These are phyloP conservation scores for Pythium myriotylum DNA, from an alignment of 352 stramenopile genomes.

Conservation along the genomic window DNA sequence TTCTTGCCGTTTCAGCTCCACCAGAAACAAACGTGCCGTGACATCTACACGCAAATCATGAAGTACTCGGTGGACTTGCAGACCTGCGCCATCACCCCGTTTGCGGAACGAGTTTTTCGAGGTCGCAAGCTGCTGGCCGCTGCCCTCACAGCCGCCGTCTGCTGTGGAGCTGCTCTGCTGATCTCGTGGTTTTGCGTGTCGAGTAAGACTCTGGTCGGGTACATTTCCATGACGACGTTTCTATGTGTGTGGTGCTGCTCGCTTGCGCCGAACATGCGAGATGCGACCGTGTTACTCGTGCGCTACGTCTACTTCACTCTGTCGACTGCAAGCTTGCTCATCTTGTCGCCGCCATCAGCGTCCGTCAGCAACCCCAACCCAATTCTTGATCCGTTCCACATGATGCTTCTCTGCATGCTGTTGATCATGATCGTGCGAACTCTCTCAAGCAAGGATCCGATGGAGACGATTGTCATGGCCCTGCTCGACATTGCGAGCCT, in stretches of 20 bases:
- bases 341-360: slow-evolving; percentile 11
- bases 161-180: slow-evolving; percentile 3
- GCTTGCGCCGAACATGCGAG: slow-evolving; percentile 48
- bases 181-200: slow-evolving; percentile 13
- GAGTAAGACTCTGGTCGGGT: slow-evolving; percentile 37
- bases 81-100: slow-evolving; percentile 51
- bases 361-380: slow-evolving; percentile 13
- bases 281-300: slow-evolving; percentile 45
- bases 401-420: slow-evolving; percentile 43
- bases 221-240: slow-evolving; percentile 42
- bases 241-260: slow-evolving; percentile 38
- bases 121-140: slow-evolving; percentile 33
- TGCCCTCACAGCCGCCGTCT: slow-evolving; percentile 27
- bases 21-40: slow-evolving; percentile 66
- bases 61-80: slow-evolving; percentile 60
- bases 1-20: slow-evolving; percentile 71
- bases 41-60: slow-evolving; percentile 76
- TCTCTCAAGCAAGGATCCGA: slow-evolving; percentile 60
- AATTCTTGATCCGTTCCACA: slow-evolving; percentile 56
- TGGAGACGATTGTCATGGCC: slow-evolving; percentile 61
- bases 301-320: slow-evolving; percentile 58
- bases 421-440: slow-evolving; percentile 51
- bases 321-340: slow-evolving; percentile 52
- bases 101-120: slow-evolving; percentile 44
- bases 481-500: slow-evolving; percentile 55